A percentile compares a stretch with the other conserved stretches of the same genome.
Conservation (phyloP, 441 rosid genomes). For the Metrosideros polymorpha region DNA sequence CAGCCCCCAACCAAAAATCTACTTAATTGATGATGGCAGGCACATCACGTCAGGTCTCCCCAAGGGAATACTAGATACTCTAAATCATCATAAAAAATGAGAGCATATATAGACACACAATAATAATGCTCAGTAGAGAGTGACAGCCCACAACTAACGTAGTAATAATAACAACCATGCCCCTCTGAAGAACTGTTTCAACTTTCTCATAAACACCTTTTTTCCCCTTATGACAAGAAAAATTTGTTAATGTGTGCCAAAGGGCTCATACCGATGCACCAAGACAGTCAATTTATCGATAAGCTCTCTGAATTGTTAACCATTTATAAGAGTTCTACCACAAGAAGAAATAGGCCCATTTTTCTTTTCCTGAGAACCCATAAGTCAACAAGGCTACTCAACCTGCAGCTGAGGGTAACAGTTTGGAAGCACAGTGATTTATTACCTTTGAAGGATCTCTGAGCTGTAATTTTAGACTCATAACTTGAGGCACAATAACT, state of each 20-base stretch:
- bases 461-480: constrained; percentile 76
- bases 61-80: not conserved
- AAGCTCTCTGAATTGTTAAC: not conserved
- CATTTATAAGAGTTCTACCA: not conserved
- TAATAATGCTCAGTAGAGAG: not conserved
- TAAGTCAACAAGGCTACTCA: not conserved
- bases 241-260: not conserved
- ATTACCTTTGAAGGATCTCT: constrained; percentile 87
- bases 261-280: not conserved
- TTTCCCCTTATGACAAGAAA: not conserved
- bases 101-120: not conserved
- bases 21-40: not conserved
- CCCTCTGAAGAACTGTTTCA: not conserved
- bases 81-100: not conserved
- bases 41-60: not conserved
- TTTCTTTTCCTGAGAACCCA: not conserved
- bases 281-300: not conserved
- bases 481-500: constrained; percentile 86
- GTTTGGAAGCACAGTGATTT: not conserved
- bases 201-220: not conserved
- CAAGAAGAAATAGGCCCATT: not conserved
- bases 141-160: not conserved
- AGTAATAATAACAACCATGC: not conserved
- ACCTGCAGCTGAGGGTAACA: not conserved
- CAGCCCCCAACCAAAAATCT: not conserved